Conservation (phyloP, 495 filamentous ascomycete species). For the Neurospora africana region DNA sequence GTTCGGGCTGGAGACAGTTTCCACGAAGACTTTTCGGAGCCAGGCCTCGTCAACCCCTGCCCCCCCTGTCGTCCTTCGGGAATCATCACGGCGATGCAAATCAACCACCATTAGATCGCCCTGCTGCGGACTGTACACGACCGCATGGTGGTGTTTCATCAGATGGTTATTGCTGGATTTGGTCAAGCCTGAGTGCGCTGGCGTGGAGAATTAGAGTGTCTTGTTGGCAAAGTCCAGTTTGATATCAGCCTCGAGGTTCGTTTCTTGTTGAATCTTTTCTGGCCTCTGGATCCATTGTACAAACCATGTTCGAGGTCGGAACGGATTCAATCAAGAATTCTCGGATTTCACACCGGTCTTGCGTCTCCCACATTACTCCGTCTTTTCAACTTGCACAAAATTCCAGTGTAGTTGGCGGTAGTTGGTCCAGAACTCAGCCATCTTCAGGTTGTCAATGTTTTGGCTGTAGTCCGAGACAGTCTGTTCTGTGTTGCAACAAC, state of each 20-base stretch:
- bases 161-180: background rate
- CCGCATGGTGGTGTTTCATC: background rate
- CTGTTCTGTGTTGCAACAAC: background rate
- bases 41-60: slow-evolving; percentile 6
- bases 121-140: background rate
- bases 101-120: background rate
- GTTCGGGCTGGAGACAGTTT: slow-evolving; percentile 12
- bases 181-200: background rate
- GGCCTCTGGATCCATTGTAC: background rate
- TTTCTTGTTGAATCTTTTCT: background rate
- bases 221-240: background rate
- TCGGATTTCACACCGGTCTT: background rate
- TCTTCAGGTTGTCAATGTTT: background rate
- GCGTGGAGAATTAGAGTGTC: background rate
- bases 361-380: background rate
- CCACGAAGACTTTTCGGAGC: slow-evolving; percentile 32
- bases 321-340: background rate
- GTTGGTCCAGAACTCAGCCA: background rate
- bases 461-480: background rate
- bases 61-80: slow-evolving; percentile 16
- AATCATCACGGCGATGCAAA: slow-evolving; percentile 1
- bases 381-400: background rate
- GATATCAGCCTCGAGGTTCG: background rate
- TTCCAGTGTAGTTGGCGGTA: background rate
- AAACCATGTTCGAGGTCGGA: background rate